Evolutionary conservation across 176 grass and related monocot species (phyloP).

Genomic region (Hordeum marinum): DNA sequence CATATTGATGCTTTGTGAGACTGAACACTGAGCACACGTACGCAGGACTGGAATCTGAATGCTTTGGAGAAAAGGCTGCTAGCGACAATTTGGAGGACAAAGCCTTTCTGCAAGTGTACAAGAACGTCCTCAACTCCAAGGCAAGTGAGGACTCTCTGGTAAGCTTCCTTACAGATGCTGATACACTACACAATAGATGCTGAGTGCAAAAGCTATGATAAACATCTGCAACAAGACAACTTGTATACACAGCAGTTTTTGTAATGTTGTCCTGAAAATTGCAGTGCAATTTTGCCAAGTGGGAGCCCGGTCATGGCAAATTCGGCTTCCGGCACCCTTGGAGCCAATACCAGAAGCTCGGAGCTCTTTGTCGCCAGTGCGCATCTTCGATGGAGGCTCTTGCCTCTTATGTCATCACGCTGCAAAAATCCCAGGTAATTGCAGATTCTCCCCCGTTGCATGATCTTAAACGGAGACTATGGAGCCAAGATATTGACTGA

Average conservation of each 20-base stretch:
- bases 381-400: constrained; percentile 80
- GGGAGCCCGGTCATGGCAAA: constrained; percentile 79
- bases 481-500: constrained; percentile 2
- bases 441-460: not conserved
- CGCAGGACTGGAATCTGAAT: constrained; percentile 71
- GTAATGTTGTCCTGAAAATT: not conserved
- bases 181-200: too few species aligned
- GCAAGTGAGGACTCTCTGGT: constrained; percentile 77
- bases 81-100: constrained; percentile 50
- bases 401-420: constrained; percentile 52
- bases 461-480: not conserved
- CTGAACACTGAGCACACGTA: not conserved
- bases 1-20: not conserved
- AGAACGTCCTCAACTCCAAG: constrained; percentile 74
- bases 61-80: constrained; percentile 43
- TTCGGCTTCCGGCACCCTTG: constrained; percentile 80
- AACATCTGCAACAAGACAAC: not conserved
- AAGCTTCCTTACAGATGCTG: constrained; percentile 13
- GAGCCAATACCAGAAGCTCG: constrained; percentile 74
- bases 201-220: not conserved
- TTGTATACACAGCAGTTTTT: not conserved
- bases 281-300: constrained; percentile 83
- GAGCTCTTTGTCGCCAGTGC: constrained; percentile 67
- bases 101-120: constrained; percentile 70
- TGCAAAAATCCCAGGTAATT: constrained; percentile 46